phyloP scores from a whole-genome alignment of 2,329 filamentous ascomycete genomes.

The Ophiostoma ips region DNA sequence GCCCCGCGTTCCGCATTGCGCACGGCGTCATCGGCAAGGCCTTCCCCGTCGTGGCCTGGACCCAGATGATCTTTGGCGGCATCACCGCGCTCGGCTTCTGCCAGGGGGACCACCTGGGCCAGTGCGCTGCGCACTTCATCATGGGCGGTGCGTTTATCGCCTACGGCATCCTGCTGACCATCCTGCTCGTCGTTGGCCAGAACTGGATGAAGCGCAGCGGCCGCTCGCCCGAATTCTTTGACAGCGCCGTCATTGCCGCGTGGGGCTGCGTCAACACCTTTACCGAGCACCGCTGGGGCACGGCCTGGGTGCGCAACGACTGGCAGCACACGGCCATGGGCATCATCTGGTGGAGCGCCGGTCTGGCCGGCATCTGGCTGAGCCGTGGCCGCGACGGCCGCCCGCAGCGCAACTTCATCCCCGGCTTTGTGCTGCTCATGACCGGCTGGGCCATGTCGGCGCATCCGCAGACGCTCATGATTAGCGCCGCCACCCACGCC shows the following conservation, averaged over 20 bases:
- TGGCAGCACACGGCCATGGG: slow-evolving; percentile 99
- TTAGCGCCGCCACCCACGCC: slow-evolving; percentile 77
- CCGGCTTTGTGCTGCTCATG: slow-evolving; percentile 76
- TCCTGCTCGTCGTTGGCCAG: slow-evolving; percentile 79
- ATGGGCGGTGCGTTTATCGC: slow-evolving; percentile 96
- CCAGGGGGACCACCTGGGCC: slow-evolving; percentile 76
- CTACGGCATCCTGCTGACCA: slow-evolving; percentile 77
- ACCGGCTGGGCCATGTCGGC: slow-evolving; percentile 94
- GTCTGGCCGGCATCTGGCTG: slow-evolving; percentile 82
- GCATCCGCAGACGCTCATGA: slow-evolving; percentile 69
- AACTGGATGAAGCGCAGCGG: slow-evolving; percentile 70
- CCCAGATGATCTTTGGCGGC: slow-evolving; percentile 90
- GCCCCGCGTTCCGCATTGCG: slow-evolving; percentile 53
- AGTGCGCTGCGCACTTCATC: slow-evolving; percentile 94
- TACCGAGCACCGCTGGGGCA: slow-evolving; percentile 91
- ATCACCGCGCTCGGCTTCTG: slow-evolving; percentile 90
- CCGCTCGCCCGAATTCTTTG: slow-evolving; percentile 92
- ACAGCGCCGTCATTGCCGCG: slow-evolving; percentile 75
- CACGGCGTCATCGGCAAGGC: slow-evolving; percentile 77
- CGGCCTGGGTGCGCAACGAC: slow-evolving; percentile 80
- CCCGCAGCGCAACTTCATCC: slow-evolving; percentile 85
- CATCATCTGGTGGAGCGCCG: slow-evolving; percentile 96
- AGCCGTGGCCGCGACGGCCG: slow-evolving; percentile 69
- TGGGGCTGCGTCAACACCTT: slow-evolving; percentile 99
- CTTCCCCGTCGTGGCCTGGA: slow-evolving; percentile 78